Conservation (phyloP, 225 moss, liverwort and hornwort genomes). For the Pseudisothecium myosuroides region DNA sequence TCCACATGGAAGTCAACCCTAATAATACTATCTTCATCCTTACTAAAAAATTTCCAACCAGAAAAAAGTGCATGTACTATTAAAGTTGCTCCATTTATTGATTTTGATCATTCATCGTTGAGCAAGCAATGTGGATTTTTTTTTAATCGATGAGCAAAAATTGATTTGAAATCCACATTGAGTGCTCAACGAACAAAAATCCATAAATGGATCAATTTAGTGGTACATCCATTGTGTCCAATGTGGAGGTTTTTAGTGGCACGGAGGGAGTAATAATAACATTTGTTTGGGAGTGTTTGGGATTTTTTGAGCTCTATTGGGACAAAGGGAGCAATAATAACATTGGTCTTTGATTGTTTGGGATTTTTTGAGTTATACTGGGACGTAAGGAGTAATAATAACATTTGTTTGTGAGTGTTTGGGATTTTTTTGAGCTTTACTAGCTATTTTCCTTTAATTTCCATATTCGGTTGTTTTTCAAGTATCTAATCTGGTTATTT, state of each 20-base stretch:
- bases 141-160: rapidly evolving
- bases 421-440: not conserved
- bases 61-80: not conserved
- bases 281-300: rapidly evolving
- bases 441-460: not conserved
- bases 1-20: no score
- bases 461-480: not conserved
- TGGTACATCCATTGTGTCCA: rapidly evolving
- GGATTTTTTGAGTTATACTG: no score
- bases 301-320: not conserved
- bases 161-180: not conserved
- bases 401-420: rapidly evolving
- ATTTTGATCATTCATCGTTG: rapidly evolving
- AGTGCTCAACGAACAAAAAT: not conserved
- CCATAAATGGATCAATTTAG: rapidly evolving
- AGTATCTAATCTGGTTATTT: no score
- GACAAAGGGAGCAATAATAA: no score
- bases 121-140: rapidly evolving
- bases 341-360: no score
- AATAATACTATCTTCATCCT: no score
- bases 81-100: not conserved
- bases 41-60: no score
- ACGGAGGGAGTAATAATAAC: not conserved
- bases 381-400: no score
- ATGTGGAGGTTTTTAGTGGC: rapidly evolving